These are phyloP conservation scores for Lachnellula hyalina DNA, from an alignment of 2,329 filamentous ascomycete genomes.

Conservation along the genomic window DNA sequence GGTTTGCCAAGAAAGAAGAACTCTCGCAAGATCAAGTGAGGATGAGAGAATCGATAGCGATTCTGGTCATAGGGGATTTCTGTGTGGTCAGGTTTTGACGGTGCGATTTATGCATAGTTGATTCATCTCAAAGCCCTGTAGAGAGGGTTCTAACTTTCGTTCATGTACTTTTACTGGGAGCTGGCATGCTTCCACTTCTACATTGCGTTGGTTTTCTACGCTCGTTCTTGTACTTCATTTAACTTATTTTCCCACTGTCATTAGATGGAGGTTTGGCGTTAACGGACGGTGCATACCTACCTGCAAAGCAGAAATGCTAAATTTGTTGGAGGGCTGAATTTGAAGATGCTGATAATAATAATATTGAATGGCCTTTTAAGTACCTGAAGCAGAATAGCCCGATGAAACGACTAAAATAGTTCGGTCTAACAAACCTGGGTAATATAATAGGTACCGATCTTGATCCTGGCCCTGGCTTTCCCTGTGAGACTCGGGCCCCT, in stretches of 20 bases:
- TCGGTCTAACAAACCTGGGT: background rate
- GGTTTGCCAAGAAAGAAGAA: constrained; percentile 47
- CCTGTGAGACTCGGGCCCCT: background rate
- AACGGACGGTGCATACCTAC: constrained; percentile 2
- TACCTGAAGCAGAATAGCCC: background rate
- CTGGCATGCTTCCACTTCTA: constrained; percentile 6
- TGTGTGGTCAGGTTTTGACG: background rate
- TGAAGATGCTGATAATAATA: background rate
- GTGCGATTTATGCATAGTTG: constrained; percentile 5
- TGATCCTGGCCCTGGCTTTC: background rate
- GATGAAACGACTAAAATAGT: background rate
- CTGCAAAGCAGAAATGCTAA: background rate
- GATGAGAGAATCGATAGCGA: background rate
- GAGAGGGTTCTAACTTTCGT: constrained; percentile 5
- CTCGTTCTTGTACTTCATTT: constrained; percentile 12
- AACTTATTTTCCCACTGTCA: constrained; percentile 17
- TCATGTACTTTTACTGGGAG: constrained; percentile 18
- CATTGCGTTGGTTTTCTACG: constrained; percentile 4
- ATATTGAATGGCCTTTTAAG: background rate
- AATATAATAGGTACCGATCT: background rate
- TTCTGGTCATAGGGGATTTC: background rate
- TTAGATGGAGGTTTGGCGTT: constrained; percentile 14
- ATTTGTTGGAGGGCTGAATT: background rate
- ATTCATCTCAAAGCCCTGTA: background rate
- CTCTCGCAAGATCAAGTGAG: constrained; percentile 21